Base-by-base conservation (phyloP, 345 rosid species). In the Gossypium rotundifolium region DNA sequence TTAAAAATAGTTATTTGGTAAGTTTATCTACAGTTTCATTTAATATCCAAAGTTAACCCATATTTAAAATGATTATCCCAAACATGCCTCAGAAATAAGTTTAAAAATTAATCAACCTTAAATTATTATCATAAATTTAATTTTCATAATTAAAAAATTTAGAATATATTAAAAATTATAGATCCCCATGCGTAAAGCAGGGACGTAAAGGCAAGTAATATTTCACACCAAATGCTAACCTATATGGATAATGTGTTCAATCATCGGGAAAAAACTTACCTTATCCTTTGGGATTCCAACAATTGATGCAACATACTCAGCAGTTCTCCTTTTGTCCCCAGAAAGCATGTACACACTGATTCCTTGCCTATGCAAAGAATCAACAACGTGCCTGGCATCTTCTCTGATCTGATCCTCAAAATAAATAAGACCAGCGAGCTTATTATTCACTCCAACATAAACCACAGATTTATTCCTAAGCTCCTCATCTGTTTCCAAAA, bases 361-460 rank as follows among this genome's bases (percentile, higher is more conserved):
- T 71, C 99, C 98, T 72, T 81, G 89, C 51, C 82, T 80, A 74
- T 86, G 83, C 83, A 94, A 79, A 73, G 89, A 75, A 63, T 80
- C 85, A 66, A 94, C 90, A 82, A 92, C 97, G 66, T 82, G 84
- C 27, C 83, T 77, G 69, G 98, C 98, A 87, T 94, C 99, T 76
- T 92, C 97, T 81, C 98, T 86, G 73, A 94, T 82, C 82, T 85
- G 90, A 86, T 94, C 98, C 84, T 89, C 96, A 61, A 92, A 81
- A 81, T 87, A 91, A 66, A 94, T 88, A 71, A 87, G 82, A 77
- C 95, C 98, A 77, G 89, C 93, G 70, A 92, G 93, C 61, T 85
- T 76, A 69, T 85, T 79, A 76, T 92, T 90, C 61, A 94, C 91
- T 68, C 93, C 99, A 70, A 94, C 85, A 74, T 89, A 94, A 75